Conservation (phyloP, 2,329 filamentous ascomycete species). For the Cladosporium phlei region DNA sequence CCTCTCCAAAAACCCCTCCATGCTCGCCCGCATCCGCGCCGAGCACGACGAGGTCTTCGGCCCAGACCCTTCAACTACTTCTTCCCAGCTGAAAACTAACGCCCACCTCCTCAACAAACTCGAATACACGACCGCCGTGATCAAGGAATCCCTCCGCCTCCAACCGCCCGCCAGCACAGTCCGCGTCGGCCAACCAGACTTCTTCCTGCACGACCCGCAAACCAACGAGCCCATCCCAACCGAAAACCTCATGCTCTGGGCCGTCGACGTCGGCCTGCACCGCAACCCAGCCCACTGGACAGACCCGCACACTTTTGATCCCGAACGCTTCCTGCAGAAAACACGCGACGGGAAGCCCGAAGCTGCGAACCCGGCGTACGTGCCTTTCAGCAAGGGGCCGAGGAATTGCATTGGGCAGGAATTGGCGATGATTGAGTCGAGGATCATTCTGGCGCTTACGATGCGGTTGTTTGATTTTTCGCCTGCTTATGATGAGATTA, state of each 20-base stretch:
- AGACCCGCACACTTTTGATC: slow-evolving; percentile 40
- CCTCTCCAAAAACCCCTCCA: slow-evolving; percentile 33
- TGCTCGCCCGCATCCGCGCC: slow-evolving; percentile 34
- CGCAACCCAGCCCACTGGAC: slow-evolving; percentile 36
- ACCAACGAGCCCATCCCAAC: slow-evolving; percentile 42
- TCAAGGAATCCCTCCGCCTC: slow-evolving; percentile 51
- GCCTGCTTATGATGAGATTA: slow-evolving; percentile 34
- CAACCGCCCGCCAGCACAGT: slow-evolving; percentile 47
- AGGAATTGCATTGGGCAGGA: slow-evolving; percentile 56
- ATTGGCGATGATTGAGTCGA: slow-evolving; percentile 50
- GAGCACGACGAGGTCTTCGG: slow-evolving; percentile 54
- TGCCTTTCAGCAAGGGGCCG: slow-evolving; percentile 52
- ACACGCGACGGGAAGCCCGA: too few species aligned
- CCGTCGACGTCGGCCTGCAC: slow-evolving; percentile 37
- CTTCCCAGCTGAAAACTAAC: slow-evolving; percentile 38
- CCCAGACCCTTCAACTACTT: slow-evolving; percentile 31
- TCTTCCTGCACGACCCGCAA: slow-evolving; percentile 40
- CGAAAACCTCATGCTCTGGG: slow-evolving; percentile 41
- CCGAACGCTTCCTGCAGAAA: slow-evolving; percentile 44
- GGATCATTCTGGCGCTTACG: slow-evolving; percentile 47
- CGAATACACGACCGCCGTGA: slow-evolving; percentile 48
- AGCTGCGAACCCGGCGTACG: slow-evolving; percentile 47
- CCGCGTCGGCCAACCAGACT: slow-evolving; percentile 30
- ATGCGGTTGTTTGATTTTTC: slow-evolving; percentile 49
- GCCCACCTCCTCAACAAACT: slow-evolving; percentile 48